A percentile compares a stretch with the other conserved stretches of the same genome.
phyloP scores from a whole-genome alignment of 352 stramenopile genomes.

The Phytophthora podocarpi region DNA sequence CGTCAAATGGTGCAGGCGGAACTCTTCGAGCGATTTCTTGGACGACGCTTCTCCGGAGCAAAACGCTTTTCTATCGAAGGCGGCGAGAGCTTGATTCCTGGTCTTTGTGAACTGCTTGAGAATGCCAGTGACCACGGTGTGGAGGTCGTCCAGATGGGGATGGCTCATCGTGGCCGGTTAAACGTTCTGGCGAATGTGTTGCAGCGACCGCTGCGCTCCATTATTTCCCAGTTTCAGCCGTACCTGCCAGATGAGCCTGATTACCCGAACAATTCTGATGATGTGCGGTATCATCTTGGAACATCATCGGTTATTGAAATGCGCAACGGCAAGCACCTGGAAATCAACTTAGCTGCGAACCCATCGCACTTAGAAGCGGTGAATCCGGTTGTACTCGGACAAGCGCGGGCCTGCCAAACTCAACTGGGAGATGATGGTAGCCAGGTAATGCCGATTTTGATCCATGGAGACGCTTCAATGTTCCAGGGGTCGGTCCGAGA shows the following conservation, averaged over 20 bases:
- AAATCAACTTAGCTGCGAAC: conserved; percentile 95
- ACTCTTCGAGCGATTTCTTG: conserved; percentile 98
- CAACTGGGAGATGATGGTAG: conserved; percentile 78
- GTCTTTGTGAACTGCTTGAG: conserved; percentile 96
- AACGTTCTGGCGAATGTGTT: conserved; percentile 99
- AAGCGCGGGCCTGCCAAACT: conserved; percentile 94
- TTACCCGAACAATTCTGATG: conserved; percentile 89
- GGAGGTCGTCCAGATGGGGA: conserved; percentile 98
- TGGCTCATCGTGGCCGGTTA: conserved; percentile 97
- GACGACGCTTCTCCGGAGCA: conserved; percentile 91
- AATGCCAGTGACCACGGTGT: conserved; percentile 94
- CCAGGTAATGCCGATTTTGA: conserved; percentile 96
- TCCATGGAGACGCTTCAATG: conserved; percentile 98
- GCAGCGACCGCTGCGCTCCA: conserved; percentile 95
- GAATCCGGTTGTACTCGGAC: conserved; percentile 97
- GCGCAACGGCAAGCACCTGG: conserved; percentile 62
- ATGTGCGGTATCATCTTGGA: conserved; percentile 89
- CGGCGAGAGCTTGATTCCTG: conserved; percentile 95
- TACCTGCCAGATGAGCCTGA: conserved; percentile 86
- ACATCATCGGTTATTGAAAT: conserved; percentile 77
- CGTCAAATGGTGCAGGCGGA: conserved; percentile 95
- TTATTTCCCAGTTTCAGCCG: conserved; percentile 91
- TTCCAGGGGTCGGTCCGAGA: conserved; percentile 86
- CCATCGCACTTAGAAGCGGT: conserved; percentile 99
- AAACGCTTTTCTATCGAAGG: conserved; percentile 99